Percentiles rank a stretch among this genome's conserved stretches.
Conservation (phyloP, 78 protist species). For the Dictyostelium intermedium region DNA sequence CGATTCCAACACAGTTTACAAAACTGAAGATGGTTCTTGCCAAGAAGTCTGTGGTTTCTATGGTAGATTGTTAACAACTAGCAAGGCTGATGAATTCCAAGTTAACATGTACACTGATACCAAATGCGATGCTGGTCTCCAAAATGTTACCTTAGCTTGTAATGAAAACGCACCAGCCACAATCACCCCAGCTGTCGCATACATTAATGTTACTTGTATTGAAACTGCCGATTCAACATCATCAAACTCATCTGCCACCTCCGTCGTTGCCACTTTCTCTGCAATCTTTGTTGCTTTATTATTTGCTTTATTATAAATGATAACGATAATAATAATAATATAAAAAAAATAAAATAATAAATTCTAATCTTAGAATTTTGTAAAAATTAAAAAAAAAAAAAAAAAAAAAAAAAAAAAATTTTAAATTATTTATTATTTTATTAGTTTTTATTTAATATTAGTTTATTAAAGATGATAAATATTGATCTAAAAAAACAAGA, state of each 20-base stretch:
- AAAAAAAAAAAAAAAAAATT: neutral
- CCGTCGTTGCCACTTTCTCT: neutral
- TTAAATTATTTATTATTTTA: neutral
- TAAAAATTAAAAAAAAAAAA: neutral
- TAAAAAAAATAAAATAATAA: no score
- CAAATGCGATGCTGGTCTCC: neutral
- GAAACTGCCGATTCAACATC: neutral
- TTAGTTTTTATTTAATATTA: neutral
- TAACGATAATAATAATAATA: no score
- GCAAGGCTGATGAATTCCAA: neutral
- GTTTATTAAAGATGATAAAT: neutral
- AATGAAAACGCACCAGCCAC: no score
- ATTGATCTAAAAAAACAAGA: constrained; percentile 35
- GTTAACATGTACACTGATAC: neutral
- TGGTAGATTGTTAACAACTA: neutral
- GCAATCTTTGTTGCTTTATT: neutral
- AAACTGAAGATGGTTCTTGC: neutral
- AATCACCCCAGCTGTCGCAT: no score
- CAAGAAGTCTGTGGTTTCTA: neutral
- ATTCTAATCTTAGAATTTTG: no score
- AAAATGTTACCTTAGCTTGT: no score
- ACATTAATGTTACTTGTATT: no score
- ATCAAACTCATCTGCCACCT: neutral
- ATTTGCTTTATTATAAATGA: neutral
- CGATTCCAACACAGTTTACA: neutral